Conservation (phyloP, 805 yeast genomes). For the Cyberlindnera misumaiensis region DNA sequence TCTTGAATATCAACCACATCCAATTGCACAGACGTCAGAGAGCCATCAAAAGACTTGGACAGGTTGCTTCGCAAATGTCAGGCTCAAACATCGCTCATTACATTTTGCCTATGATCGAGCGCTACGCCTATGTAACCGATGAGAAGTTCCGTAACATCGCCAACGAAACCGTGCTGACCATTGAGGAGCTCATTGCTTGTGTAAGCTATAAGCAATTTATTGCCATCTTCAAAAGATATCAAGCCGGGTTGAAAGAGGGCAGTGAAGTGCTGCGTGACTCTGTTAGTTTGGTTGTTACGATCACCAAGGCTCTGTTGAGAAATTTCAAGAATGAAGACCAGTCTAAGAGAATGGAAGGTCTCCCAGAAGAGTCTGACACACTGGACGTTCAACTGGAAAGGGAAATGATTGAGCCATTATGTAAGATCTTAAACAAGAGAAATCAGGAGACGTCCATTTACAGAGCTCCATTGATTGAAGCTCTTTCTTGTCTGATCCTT, state of each 20-base stretch:
- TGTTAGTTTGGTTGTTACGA: conserved; percentile 50
- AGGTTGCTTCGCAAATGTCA: conserved; percentile 38
- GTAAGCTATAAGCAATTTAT: conserved; percentile 76
- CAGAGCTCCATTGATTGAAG: conserved; percentile 78
- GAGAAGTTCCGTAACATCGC: conserved; percentile 57
- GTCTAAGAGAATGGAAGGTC: conserved; percentile 20
- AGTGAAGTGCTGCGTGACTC: conserved; percentile 47
- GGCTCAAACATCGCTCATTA: conserved; percentile 67
- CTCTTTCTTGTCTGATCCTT: conserved; percentile 59
- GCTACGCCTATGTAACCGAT: conserved; percentile 54
- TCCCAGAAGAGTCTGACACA: conserved; percentile 31
- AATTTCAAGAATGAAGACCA: conserved; percentile 23
- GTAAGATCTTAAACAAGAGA: conserved; percentile 51
- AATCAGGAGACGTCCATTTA: conserved; percentile 73
- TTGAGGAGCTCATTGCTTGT: conserved; percentile 49
- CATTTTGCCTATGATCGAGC: conserved; percentile 79
- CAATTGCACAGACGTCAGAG: conserved; percentile 82
- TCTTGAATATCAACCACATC: conserved; percentile 69
- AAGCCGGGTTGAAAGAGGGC: conserved; percentile 40
- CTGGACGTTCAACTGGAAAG: conserved; percentile 42
- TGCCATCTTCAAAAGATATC: conserved; percentile 66
- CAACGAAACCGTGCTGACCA: conserved; percentile 57
- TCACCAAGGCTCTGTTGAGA: conserved; percentile 43
- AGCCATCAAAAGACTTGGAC: conserved; percentile 64
- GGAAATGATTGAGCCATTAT: conserved; percentile 57